Base-by-base conservation (phyloP, 2,329 filamentous ascomycete genomes). In the Trichoderma breve region DNA sequence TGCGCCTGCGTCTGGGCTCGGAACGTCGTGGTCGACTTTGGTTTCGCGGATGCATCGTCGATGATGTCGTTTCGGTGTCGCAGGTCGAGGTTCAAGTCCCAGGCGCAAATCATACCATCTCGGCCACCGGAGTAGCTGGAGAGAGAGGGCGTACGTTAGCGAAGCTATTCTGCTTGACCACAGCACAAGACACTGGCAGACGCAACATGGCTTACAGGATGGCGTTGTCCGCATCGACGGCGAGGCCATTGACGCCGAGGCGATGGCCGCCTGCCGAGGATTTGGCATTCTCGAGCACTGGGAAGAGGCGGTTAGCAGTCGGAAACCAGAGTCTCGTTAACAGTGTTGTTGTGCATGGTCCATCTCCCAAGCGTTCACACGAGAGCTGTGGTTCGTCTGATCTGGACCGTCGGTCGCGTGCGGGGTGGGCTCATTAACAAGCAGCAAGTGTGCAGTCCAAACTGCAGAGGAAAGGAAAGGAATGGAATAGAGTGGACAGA, bases 101-200 rank as follows among this genome's bases (percentile, higher is more conserved):
- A 99, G 73, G 95, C 94, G 84, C 96, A 99, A 76, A 99, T 92
- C 65, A 96, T 92, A 77, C 96, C 96, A 82, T 99, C 96, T 79
- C 96, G 92, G 73, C 96, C 96, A 75, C 94, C 96, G 60, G 96
- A 98, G 84, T 98, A 99, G 78, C 95, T 98, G 73, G 9, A 55
- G 11, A 30, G 34, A 32, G 55, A 30, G 26, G 7, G 15, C 14
- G 21, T 36, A 21, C 12, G 53, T 71, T 61, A 71, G 70, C 34
- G 12, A 51, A 15, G 6, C 5, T 32, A 5, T 58, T 18, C 3
- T 26, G 15, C 24, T 21, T 6, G 24, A 15, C 32, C 11, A 60
- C 11, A 14, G 57, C 30, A 34, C 30, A 34, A 67, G 24, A 62
- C 6, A 60, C 62, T 64, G 58, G 55, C 58, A 71, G 58, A 71